Evolutionary conservation across 116 monocot genomes (phyloP).

Genomic region (Thalassia testudinum): DNA sequence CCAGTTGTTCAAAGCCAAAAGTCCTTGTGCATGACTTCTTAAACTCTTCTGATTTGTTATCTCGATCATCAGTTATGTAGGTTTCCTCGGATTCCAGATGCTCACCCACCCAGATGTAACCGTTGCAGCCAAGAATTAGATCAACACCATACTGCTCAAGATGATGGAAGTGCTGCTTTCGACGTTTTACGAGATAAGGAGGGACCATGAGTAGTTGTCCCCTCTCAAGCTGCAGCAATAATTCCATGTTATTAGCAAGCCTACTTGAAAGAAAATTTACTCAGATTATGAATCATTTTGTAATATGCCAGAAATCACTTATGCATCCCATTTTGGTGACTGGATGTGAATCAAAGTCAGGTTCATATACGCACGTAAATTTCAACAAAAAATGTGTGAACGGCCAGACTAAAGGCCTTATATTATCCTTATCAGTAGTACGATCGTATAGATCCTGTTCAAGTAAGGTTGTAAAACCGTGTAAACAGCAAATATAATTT

Average conservation of each 20-base stretch:
- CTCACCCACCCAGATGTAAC: slow-evolving; percentile 85
- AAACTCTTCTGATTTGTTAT: slow-evolving; percentile 4
- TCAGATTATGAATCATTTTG: no score
- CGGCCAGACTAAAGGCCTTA: no score
- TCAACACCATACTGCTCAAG: slow-evolving; percentile 68
- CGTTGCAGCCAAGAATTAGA: slow-evolving; percentile 89
- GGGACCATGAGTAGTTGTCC: slow-evolving; percentile 76
- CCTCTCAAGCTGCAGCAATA: slow-evolving; percentile 55
- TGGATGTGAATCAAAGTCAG: no score
- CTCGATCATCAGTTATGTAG: slow-evolving; percentile 19
- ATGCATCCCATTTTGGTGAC: no score
- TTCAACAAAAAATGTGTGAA: no score
- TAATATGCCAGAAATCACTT: no score
- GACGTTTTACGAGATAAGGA: slow-evolving; percentile 76
- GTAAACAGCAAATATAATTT: no score
- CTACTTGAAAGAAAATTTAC: no score
- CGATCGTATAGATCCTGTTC: no score
- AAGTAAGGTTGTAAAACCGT: no score
- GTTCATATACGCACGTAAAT: no score
- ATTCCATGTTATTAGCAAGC: not conserved
- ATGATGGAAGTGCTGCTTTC: slow-evolving; percentile 95
- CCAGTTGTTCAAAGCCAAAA: slow-evolving; percentile 8
- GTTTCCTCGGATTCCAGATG: slow-evolving; percentile 25
- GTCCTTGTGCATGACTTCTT: slow-evolving; percentile 3
- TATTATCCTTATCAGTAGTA: no score